Base-by-base conservation (phyloP, 129 eudicot genomes). In the Deinandra increscens region DNA sequence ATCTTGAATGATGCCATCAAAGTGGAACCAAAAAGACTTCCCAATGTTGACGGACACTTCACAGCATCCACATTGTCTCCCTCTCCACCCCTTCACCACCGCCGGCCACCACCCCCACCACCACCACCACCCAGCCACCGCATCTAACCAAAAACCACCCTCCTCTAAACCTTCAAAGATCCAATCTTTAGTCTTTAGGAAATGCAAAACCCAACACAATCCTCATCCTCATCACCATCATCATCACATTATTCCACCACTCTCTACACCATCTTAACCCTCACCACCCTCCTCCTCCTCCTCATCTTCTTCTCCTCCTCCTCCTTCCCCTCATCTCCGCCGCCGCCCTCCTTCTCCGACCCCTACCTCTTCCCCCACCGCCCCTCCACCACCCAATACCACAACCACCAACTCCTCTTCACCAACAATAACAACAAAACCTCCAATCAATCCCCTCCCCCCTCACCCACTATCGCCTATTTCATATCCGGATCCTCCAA, bases 391-490 rank as follows among this genome's bases (percentile, higher is more conserved):
- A 75, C 79, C 36, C 77, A 71, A 71, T 70, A 42, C 60, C 87
- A 66, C 63, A 72, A 67, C 81, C 81, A 55, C 78, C 89, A 64
- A 75, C 85, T 54, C 55, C 85, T 64, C 63, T 78, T 69, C 74
- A 50, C 68, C 48, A 74, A 36, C 66, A 44, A 36, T 62, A 44
- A 59, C 83, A 68, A 64, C 66, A 60, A 45, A 42, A 46, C 44
- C 58, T 43, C 79, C 29, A 15, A 38, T 41, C 80, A 78, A 20
- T 51, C 84, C 3, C 81, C 85, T 9, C 91, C 95, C 0, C 13
- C 77, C n/a, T 82, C 95, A 0, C 96, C 98, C 56, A 81, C 95
- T 15, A 43, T 92, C 45, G 91, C 98, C 54, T 92, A 92, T 81
- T 66, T 86, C 86, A 75, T 92, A 11, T 78, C 95, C 71, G 98